phyloP scores from a whole-genome alignment of 2,329 filamentous ascomycete genomes.

The Dendryphion nanum region DNA sequence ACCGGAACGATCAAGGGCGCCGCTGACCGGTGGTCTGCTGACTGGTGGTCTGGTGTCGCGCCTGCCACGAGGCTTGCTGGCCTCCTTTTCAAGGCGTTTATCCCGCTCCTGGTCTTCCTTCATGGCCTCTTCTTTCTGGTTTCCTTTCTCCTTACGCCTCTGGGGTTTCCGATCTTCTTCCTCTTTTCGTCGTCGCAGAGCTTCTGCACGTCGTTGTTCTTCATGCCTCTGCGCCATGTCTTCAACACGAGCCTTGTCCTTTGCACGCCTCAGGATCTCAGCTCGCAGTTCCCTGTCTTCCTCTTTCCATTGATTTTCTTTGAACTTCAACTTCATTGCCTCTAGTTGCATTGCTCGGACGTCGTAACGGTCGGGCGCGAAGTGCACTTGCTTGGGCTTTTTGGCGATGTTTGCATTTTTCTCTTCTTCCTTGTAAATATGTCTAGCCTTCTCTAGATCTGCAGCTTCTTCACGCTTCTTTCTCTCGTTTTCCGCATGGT shows the following conservation, averaged over 20 bases:
- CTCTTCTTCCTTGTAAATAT: slow-evolving; percentile 8
- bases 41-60: slow-evolving; percentile 1
- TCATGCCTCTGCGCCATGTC: too few species aligned
- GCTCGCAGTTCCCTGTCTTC: slow-evolving; percentile 5
- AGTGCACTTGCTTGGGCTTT: slow-evolving; percentile 18
- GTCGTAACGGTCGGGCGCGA: too few species aligned
- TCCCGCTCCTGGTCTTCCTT: too few species aligned
- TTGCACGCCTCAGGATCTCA: not conserved
- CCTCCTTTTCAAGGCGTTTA: too few species aligned
- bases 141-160: too few species aligned
- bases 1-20: slow-evolving; percentile 13
- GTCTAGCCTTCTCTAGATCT: slow-evolving; percentile 11
- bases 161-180: not conserved
- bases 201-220: too few species aligned
- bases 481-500: slow-evolving; percentile 15
- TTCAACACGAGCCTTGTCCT: too few species aligned
- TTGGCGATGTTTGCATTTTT: not conserved
- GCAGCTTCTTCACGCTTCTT: slow-evolving; percentile 24
- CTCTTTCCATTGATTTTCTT: slow-evolving; percentile 2
- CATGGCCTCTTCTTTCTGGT: too few species aligned
- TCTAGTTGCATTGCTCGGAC: too few species aligned
- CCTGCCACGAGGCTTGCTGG: too few species aligned
- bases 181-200: too few species aligned
- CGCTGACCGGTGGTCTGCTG: slow-evolving; percentile 13
- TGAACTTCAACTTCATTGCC: slow-evolving; percentile 3